Conservation (phyloP, 495 filamentous ascomycete species). For the Tuber brumale region DNA sequence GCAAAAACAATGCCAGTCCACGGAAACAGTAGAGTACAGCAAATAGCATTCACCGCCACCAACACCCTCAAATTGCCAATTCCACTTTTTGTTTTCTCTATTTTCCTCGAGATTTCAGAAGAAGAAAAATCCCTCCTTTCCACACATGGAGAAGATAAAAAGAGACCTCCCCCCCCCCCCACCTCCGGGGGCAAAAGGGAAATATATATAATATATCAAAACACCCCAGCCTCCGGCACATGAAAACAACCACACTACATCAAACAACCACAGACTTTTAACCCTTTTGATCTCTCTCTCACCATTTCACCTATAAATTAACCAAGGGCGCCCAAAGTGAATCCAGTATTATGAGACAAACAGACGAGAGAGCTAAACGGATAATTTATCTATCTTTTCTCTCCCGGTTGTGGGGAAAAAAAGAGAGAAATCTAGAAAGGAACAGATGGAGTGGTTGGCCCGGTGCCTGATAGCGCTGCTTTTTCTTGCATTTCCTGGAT, state of each 20-base stretch:
- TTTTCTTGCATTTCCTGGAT: constrained; percentile 86
- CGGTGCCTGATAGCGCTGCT: constrained; percentile 48
- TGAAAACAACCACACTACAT: not conserved
- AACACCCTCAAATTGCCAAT: not conserved
- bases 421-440: constrained; percentile 47
- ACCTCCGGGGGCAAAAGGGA: not conserved
- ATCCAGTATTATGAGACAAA: constrained; percentile 1
- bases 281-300: not conserved
- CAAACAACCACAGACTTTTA: not conserved
- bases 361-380: not conserved
- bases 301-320: constrained; percentile 4
- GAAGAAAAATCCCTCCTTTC: not conserved
- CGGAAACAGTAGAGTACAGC: not conserved
- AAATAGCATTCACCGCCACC: not conserved
- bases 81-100: not conserved
- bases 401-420: not conserved
- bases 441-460: constrained; percentile 44
- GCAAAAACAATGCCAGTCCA: not conserved
- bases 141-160: not conserved
- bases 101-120: not conserved
- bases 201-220: not conserved
- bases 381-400: not conserved
- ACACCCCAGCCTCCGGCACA: not conserved
- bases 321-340: not conserved
- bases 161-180: not conserved